Evolutionary conservation across 78 protist species (phyloP).

Genomic region (Dictyostelium intermedium): DNA sequence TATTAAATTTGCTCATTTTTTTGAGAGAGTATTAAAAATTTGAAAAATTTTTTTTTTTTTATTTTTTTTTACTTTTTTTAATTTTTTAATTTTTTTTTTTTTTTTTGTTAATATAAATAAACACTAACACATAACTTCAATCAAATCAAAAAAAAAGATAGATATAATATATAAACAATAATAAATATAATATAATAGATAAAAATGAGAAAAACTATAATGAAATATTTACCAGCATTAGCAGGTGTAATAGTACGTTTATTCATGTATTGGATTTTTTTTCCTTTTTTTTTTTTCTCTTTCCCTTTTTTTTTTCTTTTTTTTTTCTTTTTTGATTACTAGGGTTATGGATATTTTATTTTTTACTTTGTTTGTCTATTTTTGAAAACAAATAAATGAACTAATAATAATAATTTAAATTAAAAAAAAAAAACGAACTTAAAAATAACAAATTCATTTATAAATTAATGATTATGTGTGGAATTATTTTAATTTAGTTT

Average conservation of each 20-base stretch:
- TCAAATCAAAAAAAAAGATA: neutral
- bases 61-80: neutral
- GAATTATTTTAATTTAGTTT: constrained; percentile 13
- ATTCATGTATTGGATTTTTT: too few species aligned
- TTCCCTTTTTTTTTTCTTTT: too few species aligned
- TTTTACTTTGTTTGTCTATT: too few species aligned
- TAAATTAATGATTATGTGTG: too few species aligned
- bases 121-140: neutral
- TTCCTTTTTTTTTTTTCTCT: neutral
- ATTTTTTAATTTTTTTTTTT: neutral
- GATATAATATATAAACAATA: neutral
- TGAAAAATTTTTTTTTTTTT: neutral
- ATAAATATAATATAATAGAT: neutral
- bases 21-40: neutral
- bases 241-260: constrained; percentile 21
- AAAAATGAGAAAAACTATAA: neutral
- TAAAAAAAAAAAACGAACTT: too few species aligned
- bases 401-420: neutral
- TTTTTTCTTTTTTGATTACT: neutral
- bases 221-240: constrained; percentile 17
- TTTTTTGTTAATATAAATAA: neutral
- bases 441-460: too few species aligned
- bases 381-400: too few species aligned
- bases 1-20: neutral
- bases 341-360: too few species aligned